These are phyloP conservation scores for Starmera quercuum DNA, from an alignment of 805 yeast species.

Conservation along the genomic window DNA sequence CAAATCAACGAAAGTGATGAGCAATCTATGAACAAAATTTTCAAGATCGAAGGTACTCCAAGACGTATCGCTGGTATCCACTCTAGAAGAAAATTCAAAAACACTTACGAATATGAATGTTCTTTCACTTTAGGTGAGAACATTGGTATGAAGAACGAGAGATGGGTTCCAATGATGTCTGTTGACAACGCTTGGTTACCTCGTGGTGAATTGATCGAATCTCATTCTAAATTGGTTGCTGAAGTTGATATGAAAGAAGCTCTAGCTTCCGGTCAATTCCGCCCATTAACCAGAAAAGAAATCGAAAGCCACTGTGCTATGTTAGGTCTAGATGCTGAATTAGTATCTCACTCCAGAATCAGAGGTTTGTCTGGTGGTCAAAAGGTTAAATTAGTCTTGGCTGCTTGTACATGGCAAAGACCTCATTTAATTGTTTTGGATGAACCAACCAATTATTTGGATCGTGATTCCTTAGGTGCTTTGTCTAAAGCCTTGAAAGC, in stretches of 20 bases:
- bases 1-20: slow-evolving; percentile 95
- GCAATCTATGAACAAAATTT: slow-evolving; percentile 98
- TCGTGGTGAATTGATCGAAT: slow-evolving; percentile 96
- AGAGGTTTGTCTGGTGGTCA: slow-evolving; percentile 99
- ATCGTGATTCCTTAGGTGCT: slow-evolving; percentile 99
- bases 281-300: slow-evolving; percentile 99
- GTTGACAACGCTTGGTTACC: slow-evolving; percentile 99
- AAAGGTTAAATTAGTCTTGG: slow-evolving; percentile 98
- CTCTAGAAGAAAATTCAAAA: slow-evolving; percentile 99
- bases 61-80: slow-evolving; percentile 94
- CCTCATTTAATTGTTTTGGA: slow-evolving; percentile 99
- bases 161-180: slow-evolving; percentile 99
- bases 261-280: slow-evolving; percentile 99
- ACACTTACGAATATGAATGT: slow-evolving; percentile 99
- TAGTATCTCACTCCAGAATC: slow-evolving; percentile 99
- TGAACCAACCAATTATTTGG: slow-evolving; percentile 99
- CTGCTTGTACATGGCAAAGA: slow-evolving; percentile 99
- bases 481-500: slow-evolving; percentile 97
- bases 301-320: slow-evolving; percentile 97
- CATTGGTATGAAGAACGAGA: slow-evolving; percentile 97
- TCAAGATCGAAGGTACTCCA: slow-evolving; percentile 97
- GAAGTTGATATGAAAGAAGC: slow-evolving; percentile 99
- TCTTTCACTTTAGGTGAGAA: slow-evolving; percentile 97
- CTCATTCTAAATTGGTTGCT: slow-evolving; percentile 98
- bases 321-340: slow-evolving; percentile 98